Percentiles rank a stretch among this genome's conserved stretches.
phyloP scores from a whole-genome alignment of 2,329 filamentous ascomycete genomes.

The Sarocladiaceae sp. region DNA sequence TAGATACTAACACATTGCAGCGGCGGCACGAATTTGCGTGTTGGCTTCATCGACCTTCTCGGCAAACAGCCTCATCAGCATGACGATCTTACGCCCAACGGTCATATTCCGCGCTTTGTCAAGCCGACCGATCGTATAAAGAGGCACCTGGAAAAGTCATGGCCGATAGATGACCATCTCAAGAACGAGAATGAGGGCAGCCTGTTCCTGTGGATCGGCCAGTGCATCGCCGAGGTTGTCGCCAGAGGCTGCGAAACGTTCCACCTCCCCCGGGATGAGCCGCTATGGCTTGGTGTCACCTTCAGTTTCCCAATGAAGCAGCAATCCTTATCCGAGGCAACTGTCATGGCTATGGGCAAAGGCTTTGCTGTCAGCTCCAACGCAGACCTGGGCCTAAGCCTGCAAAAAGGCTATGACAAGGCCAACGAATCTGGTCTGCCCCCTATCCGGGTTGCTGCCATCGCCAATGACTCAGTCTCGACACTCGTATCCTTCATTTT shows the following conservation, averaged over 20 bases:
- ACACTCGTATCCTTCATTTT: constrained; percentile 74
- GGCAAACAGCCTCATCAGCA: constrained; percentile 23
- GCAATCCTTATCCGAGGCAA: constrained; percentile 54
- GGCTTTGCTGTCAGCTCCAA: constrained; percentile 58
- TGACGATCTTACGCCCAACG: constrained; percentile 10
- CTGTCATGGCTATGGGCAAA: constrained; percentile 63
- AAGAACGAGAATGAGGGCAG: constrained; percentile 69
- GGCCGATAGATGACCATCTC: constrained; percentile 67
- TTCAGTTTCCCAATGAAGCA: constrained; percentile 68
- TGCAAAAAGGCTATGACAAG: constrained; percentile 52
- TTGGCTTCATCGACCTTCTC: constrained; percentile 59
- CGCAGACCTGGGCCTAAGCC: constrained; percentile 52
- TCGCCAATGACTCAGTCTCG: constrained; percentile 76
- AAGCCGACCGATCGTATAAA: constrained; percentile 35
- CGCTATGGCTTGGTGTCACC: constrained; percentile 59
- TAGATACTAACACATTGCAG: constrained; percentile 35
- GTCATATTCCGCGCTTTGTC: constrained; percentile 6
- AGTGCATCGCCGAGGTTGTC: constrained; percentile 69
- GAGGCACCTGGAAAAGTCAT: constrained; percentile 60
- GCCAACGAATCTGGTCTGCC: constrained; percentile 45
- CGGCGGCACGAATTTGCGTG: constrained; percentile 63
- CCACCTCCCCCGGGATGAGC: constrained; percentile 33
- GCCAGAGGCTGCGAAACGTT: constrained; percentile 44
- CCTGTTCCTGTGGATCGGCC: constrained; percentile 75
- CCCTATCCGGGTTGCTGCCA: constrained; percentile 63